Conservation (phyloP, 495 filamentous ascomycete genomes). For the Daldinia vernicosa region DNA sequence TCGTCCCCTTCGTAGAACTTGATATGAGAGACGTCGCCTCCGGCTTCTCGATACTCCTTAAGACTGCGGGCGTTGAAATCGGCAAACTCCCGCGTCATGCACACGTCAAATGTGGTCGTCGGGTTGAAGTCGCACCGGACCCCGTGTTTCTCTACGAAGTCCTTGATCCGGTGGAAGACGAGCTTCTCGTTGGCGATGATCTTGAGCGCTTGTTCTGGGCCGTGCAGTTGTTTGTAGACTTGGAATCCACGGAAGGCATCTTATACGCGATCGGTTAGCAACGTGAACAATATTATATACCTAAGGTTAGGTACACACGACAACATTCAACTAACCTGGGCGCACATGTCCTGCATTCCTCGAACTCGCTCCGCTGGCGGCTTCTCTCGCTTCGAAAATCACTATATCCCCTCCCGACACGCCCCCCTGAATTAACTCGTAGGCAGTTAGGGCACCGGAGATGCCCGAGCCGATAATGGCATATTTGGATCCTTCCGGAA, state of each 20-base stretch:
- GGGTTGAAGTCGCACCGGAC: slow-evolving; percentile 46
- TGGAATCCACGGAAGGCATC: slow-evolving; percentile 48
- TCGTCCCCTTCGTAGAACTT: slow-evolving; percentile 44
- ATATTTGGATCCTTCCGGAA: slow-evolving; percentile 31
- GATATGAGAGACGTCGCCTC: slow-evolving; percentile 46
- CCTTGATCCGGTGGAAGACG: slow-evolving; percentile 37
- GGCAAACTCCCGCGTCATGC: slow-evolving; percentile 46
- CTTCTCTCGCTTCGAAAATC: slow-evolving; percentile 46
- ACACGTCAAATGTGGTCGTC: slow-evolving; percentile 46
- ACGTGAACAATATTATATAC: neutral
- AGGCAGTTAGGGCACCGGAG: slow-evolving; percentile 43
- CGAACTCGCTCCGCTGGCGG: slow-evolving; percentile 46
- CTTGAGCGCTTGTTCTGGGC: slow-evolving; percentile 43
- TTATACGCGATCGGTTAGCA: slow-evolving; percentile 12
- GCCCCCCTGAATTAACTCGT: slow-evolving; percentile 42
- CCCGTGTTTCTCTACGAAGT: slow-evolving; percentile 40
- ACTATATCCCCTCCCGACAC: slow-evolving; percentile 40
- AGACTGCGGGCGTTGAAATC: slow-evolving; percentile 44
- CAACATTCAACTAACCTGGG: slow-evolving; percentile 34
- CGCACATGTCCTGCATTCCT: slow-evolving; percentile 47
- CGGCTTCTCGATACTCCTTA: slow-evolving; percentile 37
- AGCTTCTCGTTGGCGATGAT: slow-evolving; percentile 46
- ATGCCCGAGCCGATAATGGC: slow-evolving; percentile 46
- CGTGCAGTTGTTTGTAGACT: slow-evolving; percentile 40
- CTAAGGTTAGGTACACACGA: too few relatives aligned